Evolutionary conservation across 164 flowering plant species (phyloP).

Genomic region (Sextonia rubra): DNA sequence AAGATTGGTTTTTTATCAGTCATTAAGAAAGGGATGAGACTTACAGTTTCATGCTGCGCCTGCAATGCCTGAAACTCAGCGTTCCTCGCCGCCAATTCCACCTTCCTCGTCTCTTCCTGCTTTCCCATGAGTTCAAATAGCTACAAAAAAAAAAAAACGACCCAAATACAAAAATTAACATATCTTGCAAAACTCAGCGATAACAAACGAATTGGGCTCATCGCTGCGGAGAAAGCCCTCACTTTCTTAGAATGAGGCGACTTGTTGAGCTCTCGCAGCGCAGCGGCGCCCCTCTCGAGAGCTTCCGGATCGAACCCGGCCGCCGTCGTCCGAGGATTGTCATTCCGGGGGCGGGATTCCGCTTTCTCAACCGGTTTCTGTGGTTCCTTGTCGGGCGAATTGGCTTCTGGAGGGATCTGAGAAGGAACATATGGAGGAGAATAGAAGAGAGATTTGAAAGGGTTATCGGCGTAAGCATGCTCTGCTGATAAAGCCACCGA

Average conservation of each 20-base stretch:
- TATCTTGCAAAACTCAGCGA: neutral
- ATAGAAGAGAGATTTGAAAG: slow-evolving; percentile 50
- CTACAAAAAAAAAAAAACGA: slow-evolving; percentile 35
- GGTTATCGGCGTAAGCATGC: slow-evolving; percentile 53
- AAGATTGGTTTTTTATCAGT: too few species aligned
- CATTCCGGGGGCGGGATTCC: slow-evolving; percentile 47
- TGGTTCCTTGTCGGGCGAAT: neutral
- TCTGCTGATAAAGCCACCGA: slow-evolving; percentile 39
- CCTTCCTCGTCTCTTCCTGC: slow-evolving; percentile 81
- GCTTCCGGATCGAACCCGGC: slow-evolving; percentile 92
- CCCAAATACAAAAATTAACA: neutral
- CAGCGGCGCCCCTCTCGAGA: slow-evolving; percentile 68
- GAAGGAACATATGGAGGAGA: slow-evolving; percentile 20
- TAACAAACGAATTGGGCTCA: neutral
- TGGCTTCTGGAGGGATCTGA: slow-evolving; percentile 1
- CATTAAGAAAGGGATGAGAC: neutral
- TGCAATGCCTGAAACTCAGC: slow-evolving; percentile 66
- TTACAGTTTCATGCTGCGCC: slow-evolving; percentile 75
- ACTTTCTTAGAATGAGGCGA: slow-evolving; percentile 60
- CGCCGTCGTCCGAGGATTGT: slow-evolving; percentile 74
- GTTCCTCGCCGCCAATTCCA: slow-evolving; percentile 43
- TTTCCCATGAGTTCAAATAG: slow-evolving; percentile 64
- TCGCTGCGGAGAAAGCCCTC: too few species aligned
- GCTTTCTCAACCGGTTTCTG: slow-evolving; percentile 6
- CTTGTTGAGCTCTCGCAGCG: slow-evolving; percentile 42